phyloP scores from a whole-genome alignment of 2,329 filamentous ascomycete species.

The Fusarium secorum region DNA sequence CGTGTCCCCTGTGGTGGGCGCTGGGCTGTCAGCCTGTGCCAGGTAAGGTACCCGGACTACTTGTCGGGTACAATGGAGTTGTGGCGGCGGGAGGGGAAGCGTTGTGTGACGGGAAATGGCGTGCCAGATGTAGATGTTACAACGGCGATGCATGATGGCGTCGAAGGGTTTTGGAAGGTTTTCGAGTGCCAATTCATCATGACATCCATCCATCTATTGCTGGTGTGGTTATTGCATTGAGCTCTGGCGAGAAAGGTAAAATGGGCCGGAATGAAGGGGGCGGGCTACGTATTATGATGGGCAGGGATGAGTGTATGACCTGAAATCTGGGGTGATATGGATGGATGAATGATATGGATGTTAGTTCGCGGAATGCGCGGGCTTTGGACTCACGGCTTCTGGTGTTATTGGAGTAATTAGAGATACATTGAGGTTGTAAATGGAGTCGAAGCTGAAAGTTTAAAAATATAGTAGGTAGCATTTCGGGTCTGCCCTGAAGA shows the following conservation, averaged over 20 bases:
- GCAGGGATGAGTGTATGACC: slow-evolving; percentile 16
- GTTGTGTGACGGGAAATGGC: slow-evolving; percentile 8
- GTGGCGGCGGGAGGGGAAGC: slow-evolving; percentile 14
- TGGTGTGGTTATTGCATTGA: not conserved
- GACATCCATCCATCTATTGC: not conserved
- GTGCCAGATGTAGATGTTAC: slow-evolving; percentile 7
- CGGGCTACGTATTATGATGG: slow-evolving; percentile 1
- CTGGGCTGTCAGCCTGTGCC: not conserved
- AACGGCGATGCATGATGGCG: slow-evolving; percentile 33
- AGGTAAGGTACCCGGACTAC: not conserved
- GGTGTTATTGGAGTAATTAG: not conserved
- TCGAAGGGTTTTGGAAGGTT: slow-evolving; percentile 13
- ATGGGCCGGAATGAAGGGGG: slow-evolving; percentile 25
- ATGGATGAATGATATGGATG: not conserved
- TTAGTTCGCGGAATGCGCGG: not conserved
- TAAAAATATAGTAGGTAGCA: not conserved
- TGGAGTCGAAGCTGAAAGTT: not conserved
- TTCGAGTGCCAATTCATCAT: not conserved
- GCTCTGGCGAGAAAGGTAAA: slow-evolving; percentile 5
- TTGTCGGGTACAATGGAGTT: not conserved
- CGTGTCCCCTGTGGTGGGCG: not conserved
- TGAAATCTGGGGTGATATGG: slow-evolving; percentile 17
- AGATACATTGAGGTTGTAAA: not conserved
- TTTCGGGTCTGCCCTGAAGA: slow-evolving; percentile 9
- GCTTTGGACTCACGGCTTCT: not conserved